Evolutionary conservation across 768 basidiomycete genomes (phyloP), one percentile per base, ranked within the genome.

Genomic region (Leucosporidium creatinivorum): DNA sequence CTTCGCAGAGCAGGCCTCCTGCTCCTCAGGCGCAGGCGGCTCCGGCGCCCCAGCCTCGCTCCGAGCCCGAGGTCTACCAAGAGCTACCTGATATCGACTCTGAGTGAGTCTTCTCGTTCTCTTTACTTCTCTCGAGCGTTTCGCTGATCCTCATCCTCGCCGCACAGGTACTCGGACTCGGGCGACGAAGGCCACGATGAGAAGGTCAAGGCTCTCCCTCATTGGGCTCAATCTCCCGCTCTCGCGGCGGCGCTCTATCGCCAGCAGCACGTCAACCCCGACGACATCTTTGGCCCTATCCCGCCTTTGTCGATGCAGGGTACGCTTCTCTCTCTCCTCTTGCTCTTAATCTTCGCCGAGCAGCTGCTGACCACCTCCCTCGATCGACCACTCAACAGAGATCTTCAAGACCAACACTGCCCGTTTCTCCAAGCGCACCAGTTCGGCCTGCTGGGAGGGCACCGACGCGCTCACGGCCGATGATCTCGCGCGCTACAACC

Each of bases 381-480:
- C 39, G 39, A 9, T 44, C 25, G 18, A 18, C 26, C 1, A 4
- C 23, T 4, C 19, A 36, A 23, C 63, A 74, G 92, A 97, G 75
- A 83, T 98, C 70, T 99, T 99, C 83, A 78, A 78, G 56, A 75
- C 74, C 30, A 84, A 85, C 74, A 83, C 81, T 31, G 82, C 86
- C 69, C 86, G 85, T 23, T 96, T 96, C 81, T 82, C 93, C 66
- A 87, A 89, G 10, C 83, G 94, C 57, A 90, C 91, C 13, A 93
- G 91, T 75, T 93, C 91, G 17, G 94, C 94, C 44, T 96, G 96
- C 77, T 98, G 94, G 94, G 84, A 86, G 9, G 91, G 91, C n/a
- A 79, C 87, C n/a, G 94, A 97, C 79, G 82, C 86, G 30, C 79
- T 98, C 73, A 93, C 91, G 21, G 78, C 81, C 28, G 86, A 88